Evolutionary conservation across 495 filamentous ascomycete species (phyloP), one percentile per base, ranked within the genome.

Genomic region (Neurospora sp.): DNA sequence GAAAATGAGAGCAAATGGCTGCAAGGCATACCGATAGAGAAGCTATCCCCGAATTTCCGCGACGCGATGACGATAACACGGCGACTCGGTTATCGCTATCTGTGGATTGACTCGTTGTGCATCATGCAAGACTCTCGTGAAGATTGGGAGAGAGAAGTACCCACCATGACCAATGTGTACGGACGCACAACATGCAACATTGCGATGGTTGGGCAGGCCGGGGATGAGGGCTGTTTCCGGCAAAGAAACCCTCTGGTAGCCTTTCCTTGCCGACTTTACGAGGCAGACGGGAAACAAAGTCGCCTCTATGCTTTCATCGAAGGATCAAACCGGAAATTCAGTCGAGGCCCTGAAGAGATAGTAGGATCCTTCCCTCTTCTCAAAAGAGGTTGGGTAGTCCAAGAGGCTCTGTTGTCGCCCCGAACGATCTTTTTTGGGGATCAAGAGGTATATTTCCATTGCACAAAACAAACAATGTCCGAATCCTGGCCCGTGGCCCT

Each of bases 21-120:
- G 28, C 54, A 66, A 17, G 28, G 54, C 28, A 34, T 66, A 4
- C 54, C 54, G 54, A 31, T 66, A 66, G 54, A 36, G 54, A 66
- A 66, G 3, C 54, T 66, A 34, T 66, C 54, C 11, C 54, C 38
- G 24, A 72, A 71, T 3, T 70, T 71, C 9, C 43, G 39, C 19
- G 79, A 80, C 31, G 79, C 77, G 6, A 74, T 80, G 15, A 70
- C n/a, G 36, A 48, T 78, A 2, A 74, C 77, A 10, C 59, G 72
- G 21, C 24, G 43, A 4, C 71, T 79, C 5, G 73, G 71, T 5
- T 31, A 73, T 15, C 40, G 74, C 2, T 79, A 78, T 48, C 39
- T 78, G 7, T 79, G 76, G 76, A 69, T 79, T 19, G 78, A 80
- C 42, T 45, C 71, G 11, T 73, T 76, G 19, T 80, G 78, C 72